Conservation (phyloP, 768 basidiomycete species). For the Pisolithus sp. region DNA sequence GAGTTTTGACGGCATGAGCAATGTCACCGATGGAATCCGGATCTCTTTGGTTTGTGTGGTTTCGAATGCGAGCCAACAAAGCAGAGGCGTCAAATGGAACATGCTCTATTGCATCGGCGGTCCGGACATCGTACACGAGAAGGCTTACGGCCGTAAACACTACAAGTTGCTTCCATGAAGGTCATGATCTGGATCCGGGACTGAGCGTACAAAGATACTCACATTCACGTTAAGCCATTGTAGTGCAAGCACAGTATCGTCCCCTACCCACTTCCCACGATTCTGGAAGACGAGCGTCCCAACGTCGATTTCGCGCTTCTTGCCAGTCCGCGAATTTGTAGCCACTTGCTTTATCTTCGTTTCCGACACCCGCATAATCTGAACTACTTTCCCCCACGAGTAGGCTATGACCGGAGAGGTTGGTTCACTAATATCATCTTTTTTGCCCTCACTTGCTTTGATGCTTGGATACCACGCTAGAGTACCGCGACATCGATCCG, state of each 20-base stretch:
- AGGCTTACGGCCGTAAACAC: conserved; percentile 52
- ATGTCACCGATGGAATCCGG: conserved; percentile 36
- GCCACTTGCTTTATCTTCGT: conserved; percentile 43
- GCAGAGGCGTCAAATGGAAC: conserved; percentile 50
- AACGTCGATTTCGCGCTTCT: conserved; percentile 49
- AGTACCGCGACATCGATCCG: conserved; percentile 51
- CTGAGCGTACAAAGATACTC: conserved; percentile 36
- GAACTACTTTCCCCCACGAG: conserved; percentile 72
- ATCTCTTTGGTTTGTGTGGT: conserved; percentile 14
- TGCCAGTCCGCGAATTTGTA: conserved; percentile 53
- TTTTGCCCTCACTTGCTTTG: conserved; percentile 15
- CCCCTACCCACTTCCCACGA: conserved; percentile 51
- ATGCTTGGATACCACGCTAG: conserved; percentile 82
- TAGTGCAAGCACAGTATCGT: conserved; percentile 60
- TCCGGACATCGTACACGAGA: conserved; percentile 62
- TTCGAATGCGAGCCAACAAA: conserved; percentile 50
- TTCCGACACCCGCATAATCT: conserved; percentile 63
- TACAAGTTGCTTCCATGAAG: conserved; percentile 54
- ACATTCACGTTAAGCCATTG: conserved; percentile 90
- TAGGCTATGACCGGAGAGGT: conserved; percentile 70
- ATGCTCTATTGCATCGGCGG: conserved; percentile 54
- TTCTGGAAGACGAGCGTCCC: conserved; percentile 63
- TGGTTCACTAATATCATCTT: conserved; percentile 13
- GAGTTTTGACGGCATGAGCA: conserved; percentile 66
- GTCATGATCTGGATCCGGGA: background rate